phyloP scores from a whole-genome alignment of 1,284 basidiomycete genomes.

The Kwoniella shivajii region DNA sequence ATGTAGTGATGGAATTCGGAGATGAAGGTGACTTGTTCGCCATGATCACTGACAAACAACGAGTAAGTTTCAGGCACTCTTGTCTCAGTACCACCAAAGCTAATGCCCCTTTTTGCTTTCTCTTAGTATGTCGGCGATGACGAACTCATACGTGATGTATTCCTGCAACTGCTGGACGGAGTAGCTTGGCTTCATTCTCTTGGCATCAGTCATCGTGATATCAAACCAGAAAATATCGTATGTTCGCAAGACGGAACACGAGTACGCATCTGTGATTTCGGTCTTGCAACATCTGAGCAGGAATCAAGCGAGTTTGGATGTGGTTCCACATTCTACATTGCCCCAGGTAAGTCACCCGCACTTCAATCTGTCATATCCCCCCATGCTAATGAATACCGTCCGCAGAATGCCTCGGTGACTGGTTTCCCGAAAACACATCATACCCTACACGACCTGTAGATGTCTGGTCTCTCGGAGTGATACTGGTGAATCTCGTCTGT shows the following conservation, averaged over 20 bases:
- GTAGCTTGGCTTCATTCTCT: conserved; percentile 75
- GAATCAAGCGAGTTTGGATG: conserved; percentile 87
- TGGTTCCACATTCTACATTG: conserved; percentile 55
- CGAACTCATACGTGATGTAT: conserved; percentile 78
- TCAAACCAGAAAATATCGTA: conserved; percentile 97
- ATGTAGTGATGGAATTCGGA: conserved; percentile 69
- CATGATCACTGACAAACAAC: conserved; percentile 63
- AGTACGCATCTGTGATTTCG: conserved; percentile 85
- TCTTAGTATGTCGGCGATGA: conserved; percentile 73
- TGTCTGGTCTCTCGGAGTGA: conserved; percentile 91
- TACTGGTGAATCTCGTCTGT: conserved; percentile 85
- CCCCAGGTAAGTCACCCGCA: conserved; percentile 28
- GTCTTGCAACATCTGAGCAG: conserved; percentile 88
- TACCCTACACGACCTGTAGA: conserved; percentile 79
- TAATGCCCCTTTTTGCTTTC: conserved; percentile 12
- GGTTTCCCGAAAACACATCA: conserved; percentile 52
- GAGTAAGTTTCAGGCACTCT: conserved; percentile 38
- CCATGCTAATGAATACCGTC: conserved; percentile 48
- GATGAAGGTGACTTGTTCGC: conserved; percentile 90
- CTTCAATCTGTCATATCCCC: not conserved
- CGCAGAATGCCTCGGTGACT: conserved; percentile 90
- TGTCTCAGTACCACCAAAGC: not conserved
- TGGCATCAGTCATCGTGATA: conserved; percentile 89
- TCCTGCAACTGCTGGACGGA: conserved; percentile 89
- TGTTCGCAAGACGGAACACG: conserved; percentile 74